Percentiles rank a stretch among this genome's conserved stretches.
Conservation (phyloP, 2,329 filamentous ascomycete species). For the Claviceps sp. region DNA sequence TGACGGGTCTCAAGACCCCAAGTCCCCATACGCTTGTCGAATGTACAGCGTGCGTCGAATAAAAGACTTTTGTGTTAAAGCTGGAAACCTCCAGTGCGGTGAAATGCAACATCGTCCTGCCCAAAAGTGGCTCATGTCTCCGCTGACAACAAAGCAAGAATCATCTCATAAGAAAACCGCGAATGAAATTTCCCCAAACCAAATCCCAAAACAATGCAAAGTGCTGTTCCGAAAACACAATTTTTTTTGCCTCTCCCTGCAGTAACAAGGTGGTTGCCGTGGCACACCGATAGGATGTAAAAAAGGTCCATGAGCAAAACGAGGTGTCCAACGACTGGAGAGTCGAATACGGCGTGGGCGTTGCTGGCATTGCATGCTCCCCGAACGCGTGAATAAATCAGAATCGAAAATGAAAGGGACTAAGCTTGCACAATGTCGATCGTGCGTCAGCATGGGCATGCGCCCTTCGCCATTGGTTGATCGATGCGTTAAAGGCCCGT, state of each 20-base stretch:
- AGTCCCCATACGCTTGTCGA: not conserved
- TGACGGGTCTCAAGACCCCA: not conserved
- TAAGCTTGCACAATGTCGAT: not conserved
- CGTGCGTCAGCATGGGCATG: not conserved
- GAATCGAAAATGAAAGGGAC: not conserved
- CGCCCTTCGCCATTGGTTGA: too few relatives aligned
- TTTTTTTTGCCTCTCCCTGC: slow-evolving; percentile 8
- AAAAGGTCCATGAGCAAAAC: not conserved
- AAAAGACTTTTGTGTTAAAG: slow-evolving; percentile 1
- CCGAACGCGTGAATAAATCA: slow-evolving; percentile 1
- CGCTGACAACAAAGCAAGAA: slow-evolving; percentile 26
- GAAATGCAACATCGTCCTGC: slow-evolving; percentile 6
- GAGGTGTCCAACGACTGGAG: not conserved
- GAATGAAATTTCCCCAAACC: not conserved
- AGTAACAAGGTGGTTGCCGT: slow-evolving; percentile 4
- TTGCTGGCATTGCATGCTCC: not conserved
- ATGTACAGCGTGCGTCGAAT: slow-evolving; percentile 3
- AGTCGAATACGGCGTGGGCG: too few relatives aligned
- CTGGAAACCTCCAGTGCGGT: slow-evolving; percentile 4
- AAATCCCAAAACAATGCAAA: slow-evolving; percentile 12
- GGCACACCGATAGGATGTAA: not conserved
- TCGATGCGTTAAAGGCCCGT: not conserved
- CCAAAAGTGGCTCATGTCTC: slow-evolving; percentile 16
- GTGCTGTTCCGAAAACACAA: slow-evolving; percentile 13
- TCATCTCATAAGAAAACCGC: slow-evolving; percentile 14